These are phyloP conservation scores for Gilbertella persicaria DNA, from an alignment of 371 early-diverging fungal species.

Conservation along the genomic window DNA sequence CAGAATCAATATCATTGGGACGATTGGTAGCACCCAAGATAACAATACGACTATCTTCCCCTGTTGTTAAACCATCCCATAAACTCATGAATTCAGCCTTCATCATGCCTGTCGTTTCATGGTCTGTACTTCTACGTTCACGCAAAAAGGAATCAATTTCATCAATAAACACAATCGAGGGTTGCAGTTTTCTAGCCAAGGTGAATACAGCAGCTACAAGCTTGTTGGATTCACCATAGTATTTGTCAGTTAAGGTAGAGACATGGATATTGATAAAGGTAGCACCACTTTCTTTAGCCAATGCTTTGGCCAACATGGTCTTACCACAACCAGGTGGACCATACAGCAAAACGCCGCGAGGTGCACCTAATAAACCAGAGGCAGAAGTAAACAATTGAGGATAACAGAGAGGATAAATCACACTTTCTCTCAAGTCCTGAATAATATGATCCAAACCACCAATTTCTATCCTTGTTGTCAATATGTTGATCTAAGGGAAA, in stretches of 20 bases:
- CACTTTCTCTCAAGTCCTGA: conserved; percentile 88
- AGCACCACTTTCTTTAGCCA: conserved; percentile 99
- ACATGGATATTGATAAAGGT: conserved; percentile 99
- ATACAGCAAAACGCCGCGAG: conserved; percentile 98
- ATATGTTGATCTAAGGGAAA: no score
- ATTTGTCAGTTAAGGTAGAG: conserved; percentile 99
- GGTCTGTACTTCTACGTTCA: conserved; percentile 97
- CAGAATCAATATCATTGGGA: conserved; percentile 98
- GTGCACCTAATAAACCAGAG: conserved; percentile 87
- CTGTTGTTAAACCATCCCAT: conserved; percentile 99
- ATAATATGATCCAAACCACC: conserved; percentile 94
- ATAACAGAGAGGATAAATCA: conserved; percentile 92
- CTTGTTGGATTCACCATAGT: conserved; percentile 99
- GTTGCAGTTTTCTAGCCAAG: conserved; percentile 89
- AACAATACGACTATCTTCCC: no score
- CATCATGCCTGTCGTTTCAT: no score
- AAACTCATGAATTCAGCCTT: conserved; percentile 99
- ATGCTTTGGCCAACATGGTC: conserved; percentile 98
- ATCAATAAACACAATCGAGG: conserved; percentile 99
- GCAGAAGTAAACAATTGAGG: conserved; percentile 88
- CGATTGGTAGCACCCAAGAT: conserved; percentile 99
- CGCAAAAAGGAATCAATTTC: conserved; percentile 99
- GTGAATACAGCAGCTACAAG: conserved; percentile 99
- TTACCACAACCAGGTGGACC: conserved; percentile 99
- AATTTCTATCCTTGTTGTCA: conserved; percentile 61